Evolutionary conservation across 2,329 filamentous ascomycete species (phyloP).

Genomic region (Pseudopyricularia javanii): DNA sequence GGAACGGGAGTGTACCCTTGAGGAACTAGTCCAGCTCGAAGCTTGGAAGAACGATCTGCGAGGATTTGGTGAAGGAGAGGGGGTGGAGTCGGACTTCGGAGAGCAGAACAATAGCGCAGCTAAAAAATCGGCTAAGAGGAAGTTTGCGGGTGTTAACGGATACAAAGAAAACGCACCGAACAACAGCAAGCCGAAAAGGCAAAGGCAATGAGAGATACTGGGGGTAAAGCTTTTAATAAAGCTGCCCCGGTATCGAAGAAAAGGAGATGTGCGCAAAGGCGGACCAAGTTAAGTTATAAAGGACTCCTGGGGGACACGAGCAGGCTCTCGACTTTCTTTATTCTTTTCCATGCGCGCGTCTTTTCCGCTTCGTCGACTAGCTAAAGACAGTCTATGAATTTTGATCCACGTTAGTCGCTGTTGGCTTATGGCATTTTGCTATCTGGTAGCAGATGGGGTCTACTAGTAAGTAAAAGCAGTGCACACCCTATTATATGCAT

Average conservation of each 20-base stretch:
- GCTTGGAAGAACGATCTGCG: too few species aligned
- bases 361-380: constrained; percentile 62
- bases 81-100: neutral
- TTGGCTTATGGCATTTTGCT: too few species aligned
- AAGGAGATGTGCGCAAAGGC: too few species aligned
- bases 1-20: neutral
- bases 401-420: too few species aligned
- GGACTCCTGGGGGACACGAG: too few species aligned
- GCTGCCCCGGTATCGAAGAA: too few species aligned
- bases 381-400: too few species aligned
- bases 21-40: neutral
- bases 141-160: neutral
- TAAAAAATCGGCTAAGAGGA: neutral
- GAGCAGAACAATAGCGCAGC: neutral
- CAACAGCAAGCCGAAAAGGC: neutral
- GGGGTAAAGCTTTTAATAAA: neutral
- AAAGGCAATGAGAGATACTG: neutral
- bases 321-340: too few species aligned
- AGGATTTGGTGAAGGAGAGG: neutral
- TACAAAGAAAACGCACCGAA: neutral
- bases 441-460: too few species aligned
- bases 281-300: too few species aligned
- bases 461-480: too few species aligned
- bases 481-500: too few species aligned
- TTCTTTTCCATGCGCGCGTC: constrained; percentile 64